Conservation (phyloP, 1,284 basidiomycete genomes). For the Ustilago cynodontis region DNA sequence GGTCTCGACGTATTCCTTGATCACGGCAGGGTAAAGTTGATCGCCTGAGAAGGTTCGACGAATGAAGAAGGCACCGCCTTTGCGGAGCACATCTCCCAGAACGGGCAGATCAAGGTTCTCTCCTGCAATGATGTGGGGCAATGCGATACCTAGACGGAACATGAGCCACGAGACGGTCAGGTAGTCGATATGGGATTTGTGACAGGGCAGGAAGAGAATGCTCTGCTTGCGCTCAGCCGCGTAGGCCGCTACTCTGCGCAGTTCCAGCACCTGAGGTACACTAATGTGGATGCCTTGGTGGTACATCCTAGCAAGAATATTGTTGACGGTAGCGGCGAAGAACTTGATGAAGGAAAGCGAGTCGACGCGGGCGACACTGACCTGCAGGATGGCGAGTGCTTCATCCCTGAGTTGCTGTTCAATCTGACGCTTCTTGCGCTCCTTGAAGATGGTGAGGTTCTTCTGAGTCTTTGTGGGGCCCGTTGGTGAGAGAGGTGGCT, state of each 20-base stretch:
- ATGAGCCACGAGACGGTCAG: slow-evolving; percentile 64
- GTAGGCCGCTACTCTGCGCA: slow-evolving; percentile 63
- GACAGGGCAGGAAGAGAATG: slow-evolving; percentile 70
- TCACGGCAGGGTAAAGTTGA: slow-evolving; percentile 69
- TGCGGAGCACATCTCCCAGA: slow-evolving; percentile 67
- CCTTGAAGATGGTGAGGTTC: slow-evolving; percentile 49
- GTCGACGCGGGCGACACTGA: slow-evolving; percentile 59
- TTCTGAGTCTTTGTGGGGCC: slow-evolving; percentile 48
- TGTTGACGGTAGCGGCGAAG: slow-evolving; percentile 67
- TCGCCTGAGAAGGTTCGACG: slow-evolving; percentile 69
- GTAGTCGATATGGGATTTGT: slow-evolving; percentile 70
- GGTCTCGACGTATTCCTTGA: slow-evolving; percentile 70
- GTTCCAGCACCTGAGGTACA: slow-evolving; percentile 63
- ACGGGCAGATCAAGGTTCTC: slow-evolving; percentile 70
- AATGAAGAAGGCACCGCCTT: slow-evolving; percentile 70
- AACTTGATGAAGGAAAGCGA: slow-evolving; percentile 56
- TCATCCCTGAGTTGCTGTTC: slow-evolving; percentile 59
- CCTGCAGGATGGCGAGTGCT: slow-evolving; percentile 54
- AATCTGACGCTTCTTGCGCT: slow-evolving; percentile 58
- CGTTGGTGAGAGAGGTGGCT: slow-evolving; percentile 25
- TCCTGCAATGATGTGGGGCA: slow-evolving; percentile 71
- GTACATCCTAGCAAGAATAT: slow-evolving; percentile 69
- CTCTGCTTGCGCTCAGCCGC: slow-evolving; percentile 68
- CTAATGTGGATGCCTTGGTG: slow-evolving; percentile 67
- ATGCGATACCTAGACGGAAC: slow-evolving; percentile 68